Evolutionary conservation across 352 stramenopile genomes (phyloP).

Genomic region (Globisporangium acanthophoron): DNA sequence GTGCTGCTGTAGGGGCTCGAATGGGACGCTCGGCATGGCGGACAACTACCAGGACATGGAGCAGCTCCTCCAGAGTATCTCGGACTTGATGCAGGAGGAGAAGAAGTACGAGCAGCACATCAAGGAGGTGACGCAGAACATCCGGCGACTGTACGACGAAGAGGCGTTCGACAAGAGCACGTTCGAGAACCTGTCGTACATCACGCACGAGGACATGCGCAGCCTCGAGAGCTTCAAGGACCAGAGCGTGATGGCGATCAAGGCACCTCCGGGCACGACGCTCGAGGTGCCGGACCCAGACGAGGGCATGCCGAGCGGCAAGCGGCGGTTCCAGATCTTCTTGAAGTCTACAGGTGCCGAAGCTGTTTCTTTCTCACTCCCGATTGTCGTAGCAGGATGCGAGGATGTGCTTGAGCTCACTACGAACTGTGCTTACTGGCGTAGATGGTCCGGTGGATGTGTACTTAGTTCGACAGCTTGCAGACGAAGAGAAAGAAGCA

Average conservation of each 20-base stretch:
- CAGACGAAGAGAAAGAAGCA: constrained; percentile 30
- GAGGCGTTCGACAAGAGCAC: constrained; percentile 71
- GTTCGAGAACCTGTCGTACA: constrained; percentile 79
- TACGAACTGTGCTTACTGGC: background rate
- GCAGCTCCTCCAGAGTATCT: constrained; percentile 68
- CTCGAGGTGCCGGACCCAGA: constrained; percentile 94
- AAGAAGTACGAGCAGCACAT: constrained; percentile 82
- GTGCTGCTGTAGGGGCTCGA: constrained; percentile 38
- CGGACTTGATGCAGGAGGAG: constrained; percentile 80
- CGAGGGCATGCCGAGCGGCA: constrained; percentile 88
- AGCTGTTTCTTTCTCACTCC: background rate
- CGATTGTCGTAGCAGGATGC: too few species aligned
- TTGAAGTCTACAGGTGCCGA: constrained; percentile 80
- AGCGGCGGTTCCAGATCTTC: constrained; percentile 92
- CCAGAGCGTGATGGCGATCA: constrained; percentile 93
- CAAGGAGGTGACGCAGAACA: constrained; percentile 73
- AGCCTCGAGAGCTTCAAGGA: constrained; percentile 77
- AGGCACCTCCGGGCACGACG: constrained; percentile 90
- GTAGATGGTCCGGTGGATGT: constrained; percentile 86
- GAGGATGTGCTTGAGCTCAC: background rate
- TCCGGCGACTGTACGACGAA: constrained; percentile 81
- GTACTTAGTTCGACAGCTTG: constrained; percentile 77
- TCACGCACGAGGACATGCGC: constrained; percentile 88
- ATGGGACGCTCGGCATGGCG: constrained; percentile 28
- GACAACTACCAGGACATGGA: constrained; percentile 67